Base-by-base conservation (phyloP, 768 basidiomycete species). In the Russula emetica region DNA sequence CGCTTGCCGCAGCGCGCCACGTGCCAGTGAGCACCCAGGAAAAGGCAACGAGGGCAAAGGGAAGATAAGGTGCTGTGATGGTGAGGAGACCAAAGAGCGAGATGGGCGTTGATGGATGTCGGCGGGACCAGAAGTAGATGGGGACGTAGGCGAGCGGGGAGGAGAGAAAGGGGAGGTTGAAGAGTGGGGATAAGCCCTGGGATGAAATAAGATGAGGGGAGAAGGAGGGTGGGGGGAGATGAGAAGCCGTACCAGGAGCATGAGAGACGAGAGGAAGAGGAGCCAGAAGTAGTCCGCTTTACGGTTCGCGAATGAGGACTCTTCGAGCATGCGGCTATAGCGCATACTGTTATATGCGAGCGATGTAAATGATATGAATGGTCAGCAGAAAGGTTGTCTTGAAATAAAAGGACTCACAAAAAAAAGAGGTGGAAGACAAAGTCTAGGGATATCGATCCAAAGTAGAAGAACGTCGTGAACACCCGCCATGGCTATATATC, bases 371-470 rank as follows among this genome's bases (percentile, higher is more conserved):
- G 30, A 16, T 22, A 10, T 2, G 30, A 24, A 8, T 22, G n/a
- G 20, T 52, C 24, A 58, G 32, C 36, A 45, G 16, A 42, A 42
- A 16, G 28, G n/a, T n/a, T n/a, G n/a, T n/a, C n/a, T n/a, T n/a
- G n/a, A n/a, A n/a, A n/a, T n/a, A 16, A 9, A 36, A 2, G 34
- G 16, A 78, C 94, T 74, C 72, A 96, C 96, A 99, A 97, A 81
- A 98, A 99, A 80, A 98, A 98, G 58, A 99, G 81, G 74, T 98
- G 96, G 76, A 98, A 97, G 63, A 96, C 82, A 69, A 98, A 93
- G 74, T 98, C 96, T 24, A 98, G 78, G 5, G 90, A 93, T 71
- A 98, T 85, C 1, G 88, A 83, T 13, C 96, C 97, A 76, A 98
- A 98, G 76, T 95, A 99, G 70, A 94, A 88, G 81, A 98, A 98